Percentiles rank a stretch among this genome's conserved stretches.
Conservation (phyloP, 495 filamentous ascomycete genomes). For the Aspergillus bridgeri region DNA sequence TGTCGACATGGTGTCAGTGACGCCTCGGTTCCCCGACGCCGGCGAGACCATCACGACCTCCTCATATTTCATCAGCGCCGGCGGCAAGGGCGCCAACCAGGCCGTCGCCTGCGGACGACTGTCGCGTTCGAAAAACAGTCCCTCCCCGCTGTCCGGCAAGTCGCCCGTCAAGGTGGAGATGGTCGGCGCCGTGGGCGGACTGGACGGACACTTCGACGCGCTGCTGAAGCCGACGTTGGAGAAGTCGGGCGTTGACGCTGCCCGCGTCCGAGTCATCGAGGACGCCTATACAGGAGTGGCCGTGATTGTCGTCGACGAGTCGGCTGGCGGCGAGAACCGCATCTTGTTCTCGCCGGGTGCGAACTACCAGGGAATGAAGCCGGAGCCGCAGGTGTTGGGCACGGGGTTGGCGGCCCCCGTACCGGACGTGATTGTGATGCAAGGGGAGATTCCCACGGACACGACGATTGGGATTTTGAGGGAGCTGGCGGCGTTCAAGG, state of each 20-base stretch:
- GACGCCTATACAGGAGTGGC: slow-evolving; percentile 72
- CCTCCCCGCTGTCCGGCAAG: slow-evolving; percentile 18
- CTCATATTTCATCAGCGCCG: slow-evolving; percentile 73
- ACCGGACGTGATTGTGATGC: slow-evolving; percentile 74
- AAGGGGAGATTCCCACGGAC: slow-evolving; percentile 77
- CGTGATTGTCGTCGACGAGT: slow-evolving; percentile 78
- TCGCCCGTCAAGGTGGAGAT: slow-evolving; percentile 64
- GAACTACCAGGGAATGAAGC: slow-evolving; percentile 57
- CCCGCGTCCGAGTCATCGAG: slow-evolving; percentile 45
- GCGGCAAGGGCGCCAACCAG: slow-evolving; percentile 96
- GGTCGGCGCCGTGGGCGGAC: slow-evolving; percentile 74
- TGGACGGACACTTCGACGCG: slow-evolving; percentile 44
- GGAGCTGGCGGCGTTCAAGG: slow-evolving; percentile 30
- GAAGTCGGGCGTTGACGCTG: slow-evolving; percentile 59
- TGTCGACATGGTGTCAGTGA: slow-evolving; percentile 83
- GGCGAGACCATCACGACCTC: slow-evolving; percentile 87
- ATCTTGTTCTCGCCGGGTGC: slow-evolving; percentile 81
- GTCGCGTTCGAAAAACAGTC: slow-evolving; percentile 42
- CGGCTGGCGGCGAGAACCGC: slow-evolving; percentile 75
- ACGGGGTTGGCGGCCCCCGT: slow-evolving; percentile 32
- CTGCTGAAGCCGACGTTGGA: slow-evolving; percentile 45
- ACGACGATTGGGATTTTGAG: slow-evolving; percentile 66
- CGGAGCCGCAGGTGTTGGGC: slow-evolving; percentile 40
- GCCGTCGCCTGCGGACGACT: slow-evolving; percentile 74
- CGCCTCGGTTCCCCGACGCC: slow-evolving; percentile 72